Evolutionary conservation across 139 green algal species (phyloP).

Genomic region (Zygnema cylindricum): DNA sequence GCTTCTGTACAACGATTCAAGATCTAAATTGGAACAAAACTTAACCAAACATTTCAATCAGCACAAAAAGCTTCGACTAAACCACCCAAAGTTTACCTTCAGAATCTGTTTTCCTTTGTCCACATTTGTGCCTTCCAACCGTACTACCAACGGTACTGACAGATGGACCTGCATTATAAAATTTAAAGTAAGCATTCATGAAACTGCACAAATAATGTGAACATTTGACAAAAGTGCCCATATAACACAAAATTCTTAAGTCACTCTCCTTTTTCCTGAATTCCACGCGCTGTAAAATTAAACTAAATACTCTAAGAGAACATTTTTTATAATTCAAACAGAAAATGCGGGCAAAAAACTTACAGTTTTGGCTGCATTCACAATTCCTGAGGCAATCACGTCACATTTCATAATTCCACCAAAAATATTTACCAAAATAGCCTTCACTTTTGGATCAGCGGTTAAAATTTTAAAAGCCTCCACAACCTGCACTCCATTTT

Average conservation of each 20-base stretch:
- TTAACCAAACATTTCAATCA: no score
- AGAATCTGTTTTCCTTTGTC: constrained; percentile 92
- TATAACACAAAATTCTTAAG: no score
- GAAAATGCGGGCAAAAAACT: constrained; percentile 22
- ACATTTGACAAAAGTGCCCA: no score
- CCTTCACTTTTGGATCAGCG: constrained; percentile 91
- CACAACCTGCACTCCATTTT: constrained; percentile 74
- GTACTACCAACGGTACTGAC: constrained; percentile 88
- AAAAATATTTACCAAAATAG: constrained; percentile 99
- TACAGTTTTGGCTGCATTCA: constrained; percentile 90
- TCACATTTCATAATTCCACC: constrained; percentile 97
- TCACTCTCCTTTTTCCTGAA: no score
- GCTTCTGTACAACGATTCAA: no score
- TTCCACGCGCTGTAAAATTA: no score
- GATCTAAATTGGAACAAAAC: no score
- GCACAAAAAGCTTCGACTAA: constrained; percentile 5
- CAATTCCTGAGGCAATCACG: constrained; percentile 96
- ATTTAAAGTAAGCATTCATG: not conserved
- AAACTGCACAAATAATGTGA: no score
- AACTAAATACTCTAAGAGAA: not conserved
- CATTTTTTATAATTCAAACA: not conserved
- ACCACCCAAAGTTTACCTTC: constrained; percentile 34
- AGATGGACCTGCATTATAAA: constrained; percentile 78
- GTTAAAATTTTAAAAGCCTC: constrained; percentile 91
- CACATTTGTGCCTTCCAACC: constrained; percentile 99